Conservation (phyloP, 768 basidiomycete genomes). For the Pleurotus tuoliensis region DNA sequence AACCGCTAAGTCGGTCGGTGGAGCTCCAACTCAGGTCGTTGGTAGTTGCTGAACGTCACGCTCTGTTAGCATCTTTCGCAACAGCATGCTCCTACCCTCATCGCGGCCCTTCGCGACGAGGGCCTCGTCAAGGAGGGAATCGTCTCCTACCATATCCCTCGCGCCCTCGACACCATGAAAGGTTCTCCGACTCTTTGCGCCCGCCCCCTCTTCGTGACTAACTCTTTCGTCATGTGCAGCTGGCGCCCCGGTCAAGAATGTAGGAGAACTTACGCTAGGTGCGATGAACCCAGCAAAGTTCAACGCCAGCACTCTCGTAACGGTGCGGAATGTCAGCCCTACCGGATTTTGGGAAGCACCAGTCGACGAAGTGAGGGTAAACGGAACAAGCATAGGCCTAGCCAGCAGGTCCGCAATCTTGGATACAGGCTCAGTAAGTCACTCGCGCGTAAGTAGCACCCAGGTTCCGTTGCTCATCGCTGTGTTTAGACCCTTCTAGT, state of each 20-base stretch:
- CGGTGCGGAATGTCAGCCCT: conserved; percentile 44
- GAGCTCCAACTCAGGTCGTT: neutral
- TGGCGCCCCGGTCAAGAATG: conserved; percentile 28
- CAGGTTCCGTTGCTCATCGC: neutral
- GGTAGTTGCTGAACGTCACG: neutral
- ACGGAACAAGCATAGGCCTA: conserved; percentile 40
- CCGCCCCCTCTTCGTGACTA: neutral
- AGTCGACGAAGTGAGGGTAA: conserved; percentile 43
- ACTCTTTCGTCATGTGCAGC: neutral
- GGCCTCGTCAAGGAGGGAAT: conserved; percentile 51
- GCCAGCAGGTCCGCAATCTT: conserved; percentile 51
- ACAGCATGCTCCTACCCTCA: conserved; percentile 49
- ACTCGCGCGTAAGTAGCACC: neutral
- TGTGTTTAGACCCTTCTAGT: conserved; percentile 2
- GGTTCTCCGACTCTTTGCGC: neutral
- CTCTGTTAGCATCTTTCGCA: conserved; percentile 42
- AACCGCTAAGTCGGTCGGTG: conserved; percentile 22
- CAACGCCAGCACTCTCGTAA: conserved; percentile 39
- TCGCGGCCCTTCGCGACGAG: conserved; percentile 47
- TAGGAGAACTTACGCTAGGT: conserved; percentile 60
- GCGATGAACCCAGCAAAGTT: conserved; percentile 56
- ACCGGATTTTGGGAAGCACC: conserved; percentile 65
- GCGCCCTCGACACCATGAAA: conserved; percentile 42
- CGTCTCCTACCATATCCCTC: conserved; percentile 64
- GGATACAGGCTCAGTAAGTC: conserved; percentile 31